Percentiles rank a stretch among this genome's conserved stretches.
phyloP scores from a whole-genome alignment of 768 basidiomycete genomes.

The Phylloporus sp. region DNA sequence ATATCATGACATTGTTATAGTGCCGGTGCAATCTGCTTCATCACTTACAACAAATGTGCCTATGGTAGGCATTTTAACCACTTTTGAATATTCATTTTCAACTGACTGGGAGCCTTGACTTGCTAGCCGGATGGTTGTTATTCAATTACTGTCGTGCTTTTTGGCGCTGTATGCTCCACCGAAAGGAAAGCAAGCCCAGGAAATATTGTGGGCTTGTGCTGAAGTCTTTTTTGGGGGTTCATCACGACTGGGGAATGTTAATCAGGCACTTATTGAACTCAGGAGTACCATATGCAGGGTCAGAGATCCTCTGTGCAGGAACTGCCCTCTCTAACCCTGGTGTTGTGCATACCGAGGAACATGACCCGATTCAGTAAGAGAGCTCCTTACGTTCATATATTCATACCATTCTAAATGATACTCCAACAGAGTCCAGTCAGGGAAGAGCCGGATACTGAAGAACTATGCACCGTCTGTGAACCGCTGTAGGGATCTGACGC shows the following conservation, averaged over 20 bases:
- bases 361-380: constrained; percentile 12
- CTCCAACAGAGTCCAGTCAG: neutral
- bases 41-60: constrained; percentile 83
- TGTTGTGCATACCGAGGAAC: constrained; percentile 57
- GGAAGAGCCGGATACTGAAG: constrained; percentile 62
- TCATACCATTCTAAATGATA: neutral
- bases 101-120: neutral
- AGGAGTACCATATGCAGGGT: constrained; percentile 92
- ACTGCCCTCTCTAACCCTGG: constrained; percentile 65
- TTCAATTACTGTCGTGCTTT: constrained; percentile 76
- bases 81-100: neutral
- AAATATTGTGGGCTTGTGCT: constrained; percentile 81
- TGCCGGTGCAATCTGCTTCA: constrained; percentile 81
- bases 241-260: constrained; percentile 71
- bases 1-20: too few species aligned
- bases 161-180: constrained; percentile 79
- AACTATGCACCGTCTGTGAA: constrained; percentile 64
- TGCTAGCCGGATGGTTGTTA: constrained; percentile 78
- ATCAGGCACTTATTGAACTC: constrained; percentile 92
- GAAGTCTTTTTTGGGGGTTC: constrained; percentile 55
- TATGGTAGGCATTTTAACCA: constrained; percentile 54
- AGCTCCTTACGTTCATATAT: neutral
- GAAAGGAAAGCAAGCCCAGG: constrained; percentile 71
- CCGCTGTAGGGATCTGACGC: too few species aligned
- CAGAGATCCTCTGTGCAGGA: constrained; percentile 65